phyloP scores from a whole-genome alignment of 805 yeast species.

The Candida nonsorbophila region DNA sequence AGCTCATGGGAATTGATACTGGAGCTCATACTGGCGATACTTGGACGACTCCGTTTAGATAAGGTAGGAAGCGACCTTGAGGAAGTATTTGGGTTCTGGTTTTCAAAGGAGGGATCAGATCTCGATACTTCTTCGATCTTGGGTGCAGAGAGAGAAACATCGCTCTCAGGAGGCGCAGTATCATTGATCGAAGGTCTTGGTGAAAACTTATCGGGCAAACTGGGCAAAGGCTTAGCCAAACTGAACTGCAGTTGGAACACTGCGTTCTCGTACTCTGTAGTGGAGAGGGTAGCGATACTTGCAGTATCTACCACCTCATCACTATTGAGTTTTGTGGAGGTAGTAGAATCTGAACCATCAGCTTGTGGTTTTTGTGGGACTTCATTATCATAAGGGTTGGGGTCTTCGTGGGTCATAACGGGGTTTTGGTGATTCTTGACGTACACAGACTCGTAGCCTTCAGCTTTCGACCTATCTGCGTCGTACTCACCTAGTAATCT shows the following conservation, averaged over 20 bases:
- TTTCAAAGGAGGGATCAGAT: constrained; percentile 2
- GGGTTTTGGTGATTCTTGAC: constrained; percentile 19
- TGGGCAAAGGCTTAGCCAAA: constrained; percentile 18
- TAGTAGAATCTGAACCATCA: neutral
- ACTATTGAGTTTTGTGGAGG: neutral
- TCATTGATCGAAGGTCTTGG: too few relatives aligned
- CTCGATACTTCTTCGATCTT: neutral
- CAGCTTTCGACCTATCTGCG: constrained; percentile 34
- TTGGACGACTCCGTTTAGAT: constrained; percentile 5
- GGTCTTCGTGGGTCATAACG: constrained; percentile 1
- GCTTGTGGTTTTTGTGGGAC: neutral
- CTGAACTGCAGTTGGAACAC: constrained; percentile 34
- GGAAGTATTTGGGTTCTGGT: neutral
- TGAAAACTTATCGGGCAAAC: constrained; percentile 7
- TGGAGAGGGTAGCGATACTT: constrained; percentile 29
- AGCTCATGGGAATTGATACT: constrained; percentile 19
- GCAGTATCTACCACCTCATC: constrained; percentile 14
- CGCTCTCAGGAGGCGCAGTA: constrained; percentile 2
- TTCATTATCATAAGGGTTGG: too few relatives aligned
- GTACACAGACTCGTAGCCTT: constrained; percentile 42
- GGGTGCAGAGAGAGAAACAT: neutral
- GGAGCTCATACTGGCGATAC: constrained; percentile 8
- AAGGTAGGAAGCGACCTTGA: constrained; percentile 1
- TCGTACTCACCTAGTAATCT: constrained; percentile 71
- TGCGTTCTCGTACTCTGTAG: constrained; percentile 32